Percentiles rank a stretch among this genome's conserved stretches.
Conservation (phyloP, 2,329 filamentous ascomycete species). For the Pseudogymnoascus verrucosus region DNA sequence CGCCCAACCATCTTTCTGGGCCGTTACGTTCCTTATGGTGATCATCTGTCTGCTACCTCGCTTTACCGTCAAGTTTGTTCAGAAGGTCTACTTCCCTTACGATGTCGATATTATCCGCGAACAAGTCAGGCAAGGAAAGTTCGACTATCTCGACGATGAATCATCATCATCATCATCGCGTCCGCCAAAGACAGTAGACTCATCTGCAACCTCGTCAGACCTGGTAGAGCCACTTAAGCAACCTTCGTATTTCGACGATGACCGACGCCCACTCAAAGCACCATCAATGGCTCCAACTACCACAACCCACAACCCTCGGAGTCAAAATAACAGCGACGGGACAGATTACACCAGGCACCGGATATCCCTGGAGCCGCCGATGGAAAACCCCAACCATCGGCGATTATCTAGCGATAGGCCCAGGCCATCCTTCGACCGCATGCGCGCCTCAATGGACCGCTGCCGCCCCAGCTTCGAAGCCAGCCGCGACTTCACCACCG, state of each 20-base stretch:
- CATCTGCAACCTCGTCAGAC: slow-evolving; percentile 52
- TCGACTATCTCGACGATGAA: slow-evolving; percentile 54
- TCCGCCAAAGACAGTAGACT: slow-evolving; percentile 33
- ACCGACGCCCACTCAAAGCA: slow-evolving; percentile 86
- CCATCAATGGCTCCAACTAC: slow-evolving; percentile 74
- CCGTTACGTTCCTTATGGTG: slow-evolving; percentile 68
- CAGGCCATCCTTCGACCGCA: slow-evolving; percentile 79
- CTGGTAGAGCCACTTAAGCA: slow-evolving; percentile 42
- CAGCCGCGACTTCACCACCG: slow-evolving; percentile 85
- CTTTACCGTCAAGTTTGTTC: slow-evolving; percentile 76
- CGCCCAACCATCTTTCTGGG: slow-evolving; percentile 78
- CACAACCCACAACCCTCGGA: slow-evolving; percentile 68
- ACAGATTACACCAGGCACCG: slow-evolving; percentile 76
- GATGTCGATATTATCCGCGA: slow-evolving; percentile 96
- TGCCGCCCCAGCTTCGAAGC: slow-evolving; percentile 77
- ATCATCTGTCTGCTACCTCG: slow-evolving; percentile 79
- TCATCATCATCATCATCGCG: slow-evolving; percentile 11
- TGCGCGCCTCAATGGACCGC: slow-evolving; percentile 80
- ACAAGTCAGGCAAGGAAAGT: slow-evolving; percentile 76
- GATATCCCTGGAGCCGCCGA: slow-evolving; percentile 47
- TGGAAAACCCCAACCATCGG: slow-evolving; percentile 21
- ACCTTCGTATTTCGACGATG: slow-evolving; percentile 66
- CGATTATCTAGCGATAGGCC: slow-evolving; percentile 45
- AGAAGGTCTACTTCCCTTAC: slow-evolving; percentile 89
- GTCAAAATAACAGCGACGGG: slow-evolving; percentile 87